A percentile compares a stretch with the other conserved stretches of the same genome.
Conservation (phyloP, 352 stramenopile genomes). For the Lagenidium sp. region DNA sequence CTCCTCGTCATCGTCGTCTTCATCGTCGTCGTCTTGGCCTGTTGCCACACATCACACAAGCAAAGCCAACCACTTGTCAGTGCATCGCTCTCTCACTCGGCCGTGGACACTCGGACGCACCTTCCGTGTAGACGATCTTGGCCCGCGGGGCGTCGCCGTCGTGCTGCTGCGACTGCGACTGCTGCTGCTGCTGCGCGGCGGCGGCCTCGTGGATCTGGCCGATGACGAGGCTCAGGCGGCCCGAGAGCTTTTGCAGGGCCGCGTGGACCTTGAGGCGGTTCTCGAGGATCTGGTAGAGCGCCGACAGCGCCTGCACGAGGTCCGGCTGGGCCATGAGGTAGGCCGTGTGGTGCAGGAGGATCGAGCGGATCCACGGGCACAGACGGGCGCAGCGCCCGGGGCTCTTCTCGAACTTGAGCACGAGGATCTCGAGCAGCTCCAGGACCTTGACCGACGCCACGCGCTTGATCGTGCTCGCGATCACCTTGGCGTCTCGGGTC, state of each 20-base stretch:
- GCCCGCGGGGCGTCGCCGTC: conserved; percentile 38
- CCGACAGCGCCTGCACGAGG: conserved; percentile 71
- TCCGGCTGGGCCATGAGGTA: conserved; percentile 81
- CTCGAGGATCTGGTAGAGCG: conserved; percentile 79
- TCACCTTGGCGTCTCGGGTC: conserved; percentile 66
- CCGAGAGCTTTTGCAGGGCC: conserved; percentile 77
- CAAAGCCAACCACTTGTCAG: background rate
- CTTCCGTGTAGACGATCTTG: conserved; percentile 62
- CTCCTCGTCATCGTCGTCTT: conserved; percentile 13
- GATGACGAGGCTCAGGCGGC: conserved; percentile 70
- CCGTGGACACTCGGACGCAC: conserved; percentile 5
- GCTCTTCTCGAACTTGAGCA: conserved; percentile 77
- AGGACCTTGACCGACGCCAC: conserved; percentile 70
- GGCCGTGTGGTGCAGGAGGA: conserved; percentile 77
- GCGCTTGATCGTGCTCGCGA: conserved; percentile 65
- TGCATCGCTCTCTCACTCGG: background rate
- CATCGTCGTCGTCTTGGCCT: conserved; percentile 18
- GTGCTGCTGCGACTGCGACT: conserved; percentile 10
- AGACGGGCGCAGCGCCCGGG: conserved; percentile 68
- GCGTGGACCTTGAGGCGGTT: conserved; percentile 73
- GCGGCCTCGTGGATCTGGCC: conserved; percentile 70
- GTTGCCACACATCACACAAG: conserved; percentile 8
- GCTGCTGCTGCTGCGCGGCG: conserved; percentile 5
- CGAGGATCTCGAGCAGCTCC: conserved; percentile 65
- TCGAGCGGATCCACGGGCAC: conserved; percentile 75